phyloP scores from a whole-genome alignment of 441 rosid genomes.

The Gossypium schwendimanii region DNA sequence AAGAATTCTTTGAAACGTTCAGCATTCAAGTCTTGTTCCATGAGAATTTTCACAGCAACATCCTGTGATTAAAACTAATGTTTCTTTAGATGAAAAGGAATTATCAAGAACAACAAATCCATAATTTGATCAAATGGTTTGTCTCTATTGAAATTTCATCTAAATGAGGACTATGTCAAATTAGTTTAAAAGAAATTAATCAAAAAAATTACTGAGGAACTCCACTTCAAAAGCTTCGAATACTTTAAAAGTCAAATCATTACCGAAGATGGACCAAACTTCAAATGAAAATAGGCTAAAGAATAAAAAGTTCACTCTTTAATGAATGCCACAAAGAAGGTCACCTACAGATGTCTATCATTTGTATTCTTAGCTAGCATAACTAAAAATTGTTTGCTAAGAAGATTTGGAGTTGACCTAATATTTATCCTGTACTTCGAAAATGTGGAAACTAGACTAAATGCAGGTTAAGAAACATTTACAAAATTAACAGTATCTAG shows the following conservation, averaged over 20 bases:
- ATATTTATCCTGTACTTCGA: not conserved
- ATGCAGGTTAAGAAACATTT: not conserved
- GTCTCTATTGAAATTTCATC: not conserved
- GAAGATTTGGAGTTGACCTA: not conserved
- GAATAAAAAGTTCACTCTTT: not conserved
- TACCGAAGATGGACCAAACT: not conserved
- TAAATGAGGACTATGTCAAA: not conserved
- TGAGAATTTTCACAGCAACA: constrained; percentile 99
- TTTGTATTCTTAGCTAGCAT: not conserved
- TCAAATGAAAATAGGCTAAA: not conserved
- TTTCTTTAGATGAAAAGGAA: not conserved
- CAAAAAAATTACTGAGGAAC: constrained; percentile 1
- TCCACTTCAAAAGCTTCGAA: not conserved
- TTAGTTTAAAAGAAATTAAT: not conserved
- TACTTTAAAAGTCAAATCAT: not conserved
- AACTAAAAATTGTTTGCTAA: not conserved
- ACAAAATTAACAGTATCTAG: not conserved
- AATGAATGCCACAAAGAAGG: not conserved
- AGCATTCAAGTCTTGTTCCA: constrained; percentile 92
- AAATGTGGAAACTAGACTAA: not conserved
- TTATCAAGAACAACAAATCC: not conserved
- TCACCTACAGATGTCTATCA: not conserved
- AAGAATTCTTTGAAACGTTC: constrained; percentile 82
- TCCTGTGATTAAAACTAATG: constrained; percentile 43
- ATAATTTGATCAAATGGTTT: not conserved